phyloP scores from a whole-genome alignment of 495 filamentous ascomycete species.

The Lepidopterella palustris region DNA sequence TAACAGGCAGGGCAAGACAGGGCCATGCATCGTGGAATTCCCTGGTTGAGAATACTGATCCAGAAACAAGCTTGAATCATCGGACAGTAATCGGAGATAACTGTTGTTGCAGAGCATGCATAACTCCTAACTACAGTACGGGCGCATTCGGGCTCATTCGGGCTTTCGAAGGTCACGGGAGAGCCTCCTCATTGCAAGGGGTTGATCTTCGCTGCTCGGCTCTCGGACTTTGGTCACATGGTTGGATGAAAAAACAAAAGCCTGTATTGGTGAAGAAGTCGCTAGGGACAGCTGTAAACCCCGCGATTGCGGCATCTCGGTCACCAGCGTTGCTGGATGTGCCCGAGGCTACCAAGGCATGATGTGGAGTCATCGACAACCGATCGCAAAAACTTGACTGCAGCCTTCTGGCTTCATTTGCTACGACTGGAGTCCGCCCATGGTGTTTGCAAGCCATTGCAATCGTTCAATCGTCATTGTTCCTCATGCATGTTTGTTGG shows the following conservation, averaged over 20 bases:
- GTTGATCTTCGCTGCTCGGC: background rate
- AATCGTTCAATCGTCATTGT: background rate
- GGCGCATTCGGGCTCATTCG: background rate
- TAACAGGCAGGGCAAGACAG: background rate
- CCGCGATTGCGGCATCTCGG: background rate
- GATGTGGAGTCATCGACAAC: no score
- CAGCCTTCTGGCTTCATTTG: no score
- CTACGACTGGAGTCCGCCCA: no score
- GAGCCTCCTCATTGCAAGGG: background rate
- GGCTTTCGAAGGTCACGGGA: background rate
- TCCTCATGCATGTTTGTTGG: background rate
- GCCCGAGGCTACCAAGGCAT: no score
- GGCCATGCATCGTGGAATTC: slow-evolving; percentile 2
- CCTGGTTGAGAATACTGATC: background rate
- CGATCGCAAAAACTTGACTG: no score
- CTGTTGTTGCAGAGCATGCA: background rate
- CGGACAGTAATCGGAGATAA: background rate
- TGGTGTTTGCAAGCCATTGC: background rate
- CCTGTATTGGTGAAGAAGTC: background rate
- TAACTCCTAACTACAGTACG: background rate
- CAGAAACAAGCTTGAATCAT: background rate
- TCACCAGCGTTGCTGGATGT: no score
- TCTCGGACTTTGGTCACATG: background rate
- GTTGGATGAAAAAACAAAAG: background rate
- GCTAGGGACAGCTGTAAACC: background rate